Evolutionary conservation across 2,329 filamentous ascomycete species (phyloP).

Genomic region (Fusarium bulbicola): DNA sequence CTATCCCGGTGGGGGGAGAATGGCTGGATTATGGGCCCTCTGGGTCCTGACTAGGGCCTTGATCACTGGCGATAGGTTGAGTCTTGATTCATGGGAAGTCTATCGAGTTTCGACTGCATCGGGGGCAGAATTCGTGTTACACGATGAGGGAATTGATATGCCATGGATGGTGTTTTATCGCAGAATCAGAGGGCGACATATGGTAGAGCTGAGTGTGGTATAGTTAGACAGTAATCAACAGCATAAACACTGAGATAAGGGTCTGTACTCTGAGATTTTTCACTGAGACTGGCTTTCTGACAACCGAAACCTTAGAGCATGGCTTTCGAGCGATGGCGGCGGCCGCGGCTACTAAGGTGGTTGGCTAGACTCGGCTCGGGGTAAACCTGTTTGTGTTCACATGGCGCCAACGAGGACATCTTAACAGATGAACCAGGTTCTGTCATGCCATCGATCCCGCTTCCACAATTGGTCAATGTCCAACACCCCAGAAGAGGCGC

Average conservation of each 20-base stretch:
- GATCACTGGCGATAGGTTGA: slow-evolving; percentile 24
- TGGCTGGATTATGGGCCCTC: slow-evolving; percentile 35
- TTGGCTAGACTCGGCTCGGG: slow-evolving; percentile 3
- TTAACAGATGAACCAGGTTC: slow-evolving; percentile 14
- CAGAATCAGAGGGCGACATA: not conserved
- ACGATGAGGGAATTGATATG: not conserved
- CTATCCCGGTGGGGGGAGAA: slow-evolving; percentile 27
- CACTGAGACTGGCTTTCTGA: not conserved
- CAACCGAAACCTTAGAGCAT: slow-evolving; percentile 16
- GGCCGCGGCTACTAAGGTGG: slow-evolving; percentile 26
- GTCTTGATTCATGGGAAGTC: slow-evolving; percentile 29
- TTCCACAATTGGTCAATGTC: slow-evolving; percentile 34
- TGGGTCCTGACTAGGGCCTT: slow-evolving; percentile 22
- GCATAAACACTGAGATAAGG: not conserved
- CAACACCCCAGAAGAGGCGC: slow-evolving; percentile 30
- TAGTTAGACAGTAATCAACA: not conserved
- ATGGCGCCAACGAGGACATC: not conserved
- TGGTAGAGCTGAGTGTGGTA: not conserved
- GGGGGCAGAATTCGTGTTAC: not conserved
- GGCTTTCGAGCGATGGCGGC: slow-evolving; percentile 26
- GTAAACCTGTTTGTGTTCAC: slow-evolving; percentile 28
- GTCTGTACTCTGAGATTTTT: not conserved
- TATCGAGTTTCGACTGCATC: slow-evolving; percentile 27
- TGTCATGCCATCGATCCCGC: not conserved
- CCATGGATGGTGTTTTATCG: not conserved